Percentiles rank a stretch among this genome's conserved stretches.
Evolutionary conservation across 2,329 filamentous ascomycete species (phyloP).

Genomic region (Fusarium abutilonis): DNA sequence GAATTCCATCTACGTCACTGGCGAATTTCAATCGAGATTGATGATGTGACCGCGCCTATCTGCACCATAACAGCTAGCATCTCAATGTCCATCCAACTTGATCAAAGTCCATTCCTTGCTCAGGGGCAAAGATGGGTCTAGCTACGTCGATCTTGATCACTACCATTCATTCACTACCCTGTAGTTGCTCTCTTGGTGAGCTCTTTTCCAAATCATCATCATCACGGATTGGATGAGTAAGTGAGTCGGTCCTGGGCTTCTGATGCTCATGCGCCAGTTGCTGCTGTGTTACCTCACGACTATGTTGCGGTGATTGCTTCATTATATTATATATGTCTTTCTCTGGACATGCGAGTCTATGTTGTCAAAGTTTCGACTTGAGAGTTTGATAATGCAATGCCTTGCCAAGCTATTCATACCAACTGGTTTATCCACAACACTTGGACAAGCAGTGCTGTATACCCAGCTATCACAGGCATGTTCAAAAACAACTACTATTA

Average conservation of each 20-base stretch:
- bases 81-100: conserved; percentile 16
- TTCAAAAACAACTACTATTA: background rate
- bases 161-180: conserved; percentile 22
- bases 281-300: background rate
- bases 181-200: conserved; percentile 4
- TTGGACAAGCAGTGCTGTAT: background rate
- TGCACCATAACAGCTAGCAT: conserved; percentile 10
- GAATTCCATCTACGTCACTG: conserved; percentile 28
- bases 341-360: background rate
- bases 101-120: conserved; percentile 20
- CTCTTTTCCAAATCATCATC: conserved; percentile 4
- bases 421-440: background rate
- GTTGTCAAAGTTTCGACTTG: too few relatives aligned
- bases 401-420: background rate
- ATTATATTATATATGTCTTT: too few relatives aligned
- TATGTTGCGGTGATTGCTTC: background rate
- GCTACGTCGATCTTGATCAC: conserved; percentile 16
- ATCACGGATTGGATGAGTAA: background rate
- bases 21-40: conserved; percentile 36
- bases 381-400: background rate
- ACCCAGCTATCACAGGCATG: background rate
- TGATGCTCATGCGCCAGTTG: background rate
- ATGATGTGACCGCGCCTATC: conserved; percentile 8
- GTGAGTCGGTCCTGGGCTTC: background rate
- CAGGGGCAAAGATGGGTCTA: conserved; percentile 31